Evolutionary conservation across 2,329 filamentous ascomycete species (phyloP), one percentile per base, ranked within the genome.

Genomic region (Aplosporella prunicola): DNA sequence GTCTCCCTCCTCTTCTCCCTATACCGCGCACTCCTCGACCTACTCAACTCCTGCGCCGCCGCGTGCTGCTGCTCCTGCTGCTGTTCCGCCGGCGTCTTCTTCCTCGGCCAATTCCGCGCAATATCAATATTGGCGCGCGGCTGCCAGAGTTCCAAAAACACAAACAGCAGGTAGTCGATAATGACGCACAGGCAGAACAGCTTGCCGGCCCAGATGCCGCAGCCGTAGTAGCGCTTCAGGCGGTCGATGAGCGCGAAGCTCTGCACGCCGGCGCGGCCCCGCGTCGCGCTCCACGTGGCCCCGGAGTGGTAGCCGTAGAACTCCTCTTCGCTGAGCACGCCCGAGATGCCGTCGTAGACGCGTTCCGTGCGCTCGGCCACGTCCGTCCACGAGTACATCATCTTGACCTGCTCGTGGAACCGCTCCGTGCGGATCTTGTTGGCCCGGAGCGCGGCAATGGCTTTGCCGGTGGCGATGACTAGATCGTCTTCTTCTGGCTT

Each of bases 361-460:
- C 89, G 75, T 62, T 98, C 91, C 0, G 91, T 96, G 39, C 91
- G 82, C 50, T 82, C 75, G 10, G 91, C 91, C 18, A 98, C 89
- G 57, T 98, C 89, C 18, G 84, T 84, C 91, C 91, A 98, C 2
- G 86, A 93, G 64, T 98, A 98, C 91, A 96, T 96, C 66, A 83
- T 84, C 60, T 89, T 87, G 45, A 98, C 91, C 60, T 96, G 84
- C 47, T 94, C 89, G 57, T 98, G 91, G 55, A 98, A 98, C 27
- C 81, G 76, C 57, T 96, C 89, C 1, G 91, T 93, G 45, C 86
- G 79, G 18, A 98, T 82, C 50, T 81, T 85, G 48, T 88, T 89
- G 5, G 81, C 82, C 29, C 89, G 79, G 39, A 98, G 71, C 20
- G 84, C 81, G 0, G 79, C 81, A 44, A 98, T 96, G 13, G 93